Base-by-base conservation (phyloP, 306 rosid species). In the Ziziphus jujuba region DNA sequence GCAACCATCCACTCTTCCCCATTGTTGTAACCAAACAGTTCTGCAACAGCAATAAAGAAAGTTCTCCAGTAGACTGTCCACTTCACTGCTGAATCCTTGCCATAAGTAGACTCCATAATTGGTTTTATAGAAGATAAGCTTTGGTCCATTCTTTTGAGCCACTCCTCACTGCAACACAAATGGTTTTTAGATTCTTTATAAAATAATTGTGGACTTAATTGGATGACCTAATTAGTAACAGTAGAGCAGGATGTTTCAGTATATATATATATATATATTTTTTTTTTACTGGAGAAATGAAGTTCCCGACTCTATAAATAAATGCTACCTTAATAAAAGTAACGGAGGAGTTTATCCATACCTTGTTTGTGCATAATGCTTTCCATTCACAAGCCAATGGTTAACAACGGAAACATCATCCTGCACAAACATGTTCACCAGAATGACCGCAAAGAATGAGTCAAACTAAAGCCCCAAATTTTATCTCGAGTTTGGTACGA, bases 41-140 rank as follows among this genome's bases (percentile, higher is more conserved):
- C 98, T 22, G 98, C 95, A 1, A 88, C 98, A 3, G 96, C 79
- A 56, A 88, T 88, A 69, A 93, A 93, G 81, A 93, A 90, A 50
- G 97, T 88, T 80, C 97, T 87, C 99, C 99, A 88, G 53, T 93
- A 93, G 34, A 72, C 97, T 12, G 90, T 93, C 99, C 99, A 93
- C 73, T 85, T 93, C 62, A 78, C 84, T 45, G 97, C 97, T 7
- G 89, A 83, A 47, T 86, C 89, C n/a, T n/a, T n/a, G n/a, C n/a
- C 95, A 21, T 92, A 93, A 34, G 91, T 93, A 48, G 96, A 78
- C 67, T 85, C 89, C 95, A 93, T 93, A 12, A 88, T 84, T 50
- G 96, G 92, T 81, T 83, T 86, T 73, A 90, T 80, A 48, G 77
- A 44, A 51, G 59, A 45, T 71, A 35, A 31, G 45, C 66, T 84